Evolutionary conservation across 176 grass and related monocot species (phyloP), one percentile per base, ranked within the genome.

Genomic region (Oryza glumipatula): DNA sequence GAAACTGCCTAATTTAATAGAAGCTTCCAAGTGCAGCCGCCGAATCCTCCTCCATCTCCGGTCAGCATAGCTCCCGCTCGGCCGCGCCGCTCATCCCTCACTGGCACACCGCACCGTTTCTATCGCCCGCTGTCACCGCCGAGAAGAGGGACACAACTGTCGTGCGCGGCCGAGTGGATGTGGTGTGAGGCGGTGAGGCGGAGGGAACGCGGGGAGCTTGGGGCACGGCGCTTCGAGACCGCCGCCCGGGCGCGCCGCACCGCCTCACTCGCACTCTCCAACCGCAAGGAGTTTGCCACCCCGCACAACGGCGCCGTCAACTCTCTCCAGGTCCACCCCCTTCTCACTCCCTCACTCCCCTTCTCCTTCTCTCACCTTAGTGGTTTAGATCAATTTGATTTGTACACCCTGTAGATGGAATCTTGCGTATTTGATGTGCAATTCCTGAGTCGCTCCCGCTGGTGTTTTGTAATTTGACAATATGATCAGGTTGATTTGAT

Each of bases 241-340:
- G 56, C 67, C 70, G 41, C 88, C 12, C 78, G 89, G 32, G 72
- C 87, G 77, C 75, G 83, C 26, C 85, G 96, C 83, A 67, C 90
- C 36, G 70, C 83, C 68, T 76, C 93, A 46, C 87, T 98, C 67
- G 66, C 80, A 33, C 87, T 98, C 67, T 94, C 93, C 77, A 98
- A 98, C 63, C 83, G 86, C 78, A 98, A 94, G 88, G 96, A 98
- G 60, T 78, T 98, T 77, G 60, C 84, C 41, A 89, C 85, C 73
- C 89, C 89, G 30, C 93, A 98, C 86, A 85, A 89, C 73, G 93
- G 93, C 80, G 89, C 91, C 87, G 86, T 98, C 80, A 98, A 98
- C 78, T 92, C 91, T 24, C 91, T 98, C 51, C 93, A 98, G 90
- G 95, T 94, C 1, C 36, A 38, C 30, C 80, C 67, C 43, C 58